Conservation (phyloP, 2,329 filamentous ascomycete species). For the Colletotrichum tabaci region DNA sequence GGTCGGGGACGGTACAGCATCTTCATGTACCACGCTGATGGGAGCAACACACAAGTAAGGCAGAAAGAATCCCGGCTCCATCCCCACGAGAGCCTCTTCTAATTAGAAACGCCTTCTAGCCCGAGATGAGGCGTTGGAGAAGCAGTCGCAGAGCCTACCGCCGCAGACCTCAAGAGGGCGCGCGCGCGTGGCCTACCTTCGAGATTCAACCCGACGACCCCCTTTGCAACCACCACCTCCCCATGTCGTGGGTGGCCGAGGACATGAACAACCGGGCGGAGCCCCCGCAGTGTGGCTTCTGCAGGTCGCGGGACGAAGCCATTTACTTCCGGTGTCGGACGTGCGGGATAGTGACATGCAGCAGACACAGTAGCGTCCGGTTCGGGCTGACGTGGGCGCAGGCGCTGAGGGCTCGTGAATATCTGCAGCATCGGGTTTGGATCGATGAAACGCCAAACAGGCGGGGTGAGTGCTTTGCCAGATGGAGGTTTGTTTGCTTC, state of each 20-base stretch:
- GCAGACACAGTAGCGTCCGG: neutral
- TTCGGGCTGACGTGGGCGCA: conserved; percentile 7
- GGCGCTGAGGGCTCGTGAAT: neutral
- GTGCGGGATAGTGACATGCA: conserved; percentile 18
- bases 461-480: neutral
- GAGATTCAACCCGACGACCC: conserved; percentile 18
- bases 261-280: conserved; percentile 13
- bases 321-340: conserved; percentile 12
- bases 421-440: conserved; percentile 9
- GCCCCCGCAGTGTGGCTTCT: conserved; percentile 6
- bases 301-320: conserved; percentile 9
- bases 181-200: conserved; percentile 16
- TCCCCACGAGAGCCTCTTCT: neutral
- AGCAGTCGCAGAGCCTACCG: neutral
- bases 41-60: conserved; percentile 27
- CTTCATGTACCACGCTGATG: conserved; percentile 30
- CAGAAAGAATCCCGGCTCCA: neutral
- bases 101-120: neutral
- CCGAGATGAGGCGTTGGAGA: conserved; percentile 16
- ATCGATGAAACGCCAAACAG: neutral
- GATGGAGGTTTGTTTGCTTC: too few species aligned
- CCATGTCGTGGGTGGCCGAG: conserved; percentile 3
- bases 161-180: neutral
- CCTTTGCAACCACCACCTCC: conserved; percentile 9
- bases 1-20: conserved; percentile 24